phyloP scores from a whole-genome alignment of 768 basidiomycete genomes.

The Russula olivacea region DNA sequence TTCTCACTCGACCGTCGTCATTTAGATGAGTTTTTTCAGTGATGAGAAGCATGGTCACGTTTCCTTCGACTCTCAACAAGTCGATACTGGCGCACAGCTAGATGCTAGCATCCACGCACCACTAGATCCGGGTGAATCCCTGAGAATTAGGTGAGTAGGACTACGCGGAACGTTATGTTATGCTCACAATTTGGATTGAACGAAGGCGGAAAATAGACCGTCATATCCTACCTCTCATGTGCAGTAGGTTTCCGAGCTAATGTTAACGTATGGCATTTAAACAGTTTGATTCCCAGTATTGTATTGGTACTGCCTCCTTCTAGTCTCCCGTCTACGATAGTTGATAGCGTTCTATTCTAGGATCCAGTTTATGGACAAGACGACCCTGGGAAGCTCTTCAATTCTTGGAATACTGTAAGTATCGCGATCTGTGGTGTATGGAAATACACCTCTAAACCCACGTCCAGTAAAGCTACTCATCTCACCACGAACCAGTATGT shows the following conservation, averaged over 20 bases:
- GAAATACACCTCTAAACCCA: slow-evolving; percentile 1
- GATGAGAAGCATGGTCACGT: slow-evolving; percentile 25
- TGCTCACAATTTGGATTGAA: slow-evolving; percentile 26
- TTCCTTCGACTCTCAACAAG: slow-evolving; percentile 42
- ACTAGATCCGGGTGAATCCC: slow-evolving; percentile 48
- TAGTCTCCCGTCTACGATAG: neutral
- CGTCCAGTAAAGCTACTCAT: slow-evolving; percentile 49
- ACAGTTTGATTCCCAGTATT: slow-evolving; percentile 36
- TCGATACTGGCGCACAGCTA: slow-evolving; percentile 59
- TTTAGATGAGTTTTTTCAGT: slow-evolving; percentile 15
- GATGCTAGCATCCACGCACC: slow-evolving; percentile 40
- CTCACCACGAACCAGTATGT: slow-evolving; percentile 59
- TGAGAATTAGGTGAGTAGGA: slow-evolving; percentile 40
- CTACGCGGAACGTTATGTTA: neutral
- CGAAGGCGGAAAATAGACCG: slow-evolving; percentile 52
- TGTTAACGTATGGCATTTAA: slow-evolving; percentile 4
- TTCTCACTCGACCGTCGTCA: neutral
- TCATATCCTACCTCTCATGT: slow-evolving; percentile 67
- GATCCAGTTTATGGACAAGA: slow-evolving; percentile 79
- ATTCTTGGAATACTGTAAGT: slow-evolving; percentile 64
- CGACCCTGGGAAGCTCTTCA: slow-evolving; percentile 58
- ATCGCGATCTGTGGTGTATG: neutral
- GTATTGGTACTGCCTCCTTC: slow-evolving; percentile 41
- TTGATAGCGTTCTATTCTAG: slow-evolving; percentile 36
- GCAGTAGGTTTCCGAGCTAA: slow-evolving; percentile 41